Evolutionary conservation across 176 grass and related monocot genomes (phyloP).

Genomic region (Coix lacrymajobi): DNA sequence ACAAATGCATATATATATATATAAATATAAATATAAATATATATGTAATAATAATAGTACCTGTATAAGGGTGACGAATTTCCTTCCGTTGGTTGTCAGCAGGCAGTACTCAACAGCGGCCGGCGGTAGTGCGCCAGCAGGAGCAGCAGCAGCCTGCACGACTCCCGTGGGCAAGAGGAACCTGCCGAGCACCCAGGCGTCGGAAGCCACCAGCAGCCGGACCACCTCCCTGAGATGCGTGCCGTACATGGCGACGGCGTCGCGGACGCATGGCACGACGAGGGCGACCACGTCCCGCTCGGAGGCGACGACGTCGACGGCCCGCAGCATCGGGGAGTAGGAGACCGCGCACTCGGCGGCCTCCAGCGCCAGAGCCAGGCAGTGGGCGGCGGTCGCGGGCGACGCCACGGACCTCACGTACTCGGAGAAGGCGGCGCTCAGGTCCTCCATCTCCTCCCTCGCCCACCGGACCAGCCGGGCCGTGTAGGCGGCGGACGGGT

Average conservation of each 20-base stretch:
- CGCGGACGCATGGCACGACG: constrained; percentile 27
- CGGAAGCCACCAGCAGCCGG: constrained; percentile 21
- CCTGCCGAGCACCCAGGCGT: constrained; percentile 30
- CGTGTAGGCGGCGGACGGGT: not conserved
- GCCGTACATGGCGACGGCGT: constrained; percentile 20
- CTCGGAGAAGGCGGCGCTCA: constrained; percentile 25
- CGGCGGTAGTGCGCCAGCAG: not conserved
- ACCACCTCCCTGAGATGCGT: constrained; percentile 31
- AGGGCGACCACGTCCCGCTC: constrained; percentile 18
- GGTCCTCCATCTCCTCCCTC: constrained; percentile 42
- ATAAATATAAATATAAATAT: not conserved
- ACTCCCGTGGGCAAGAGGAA: constrained; percentile 13
- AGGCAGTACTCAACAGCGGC: constrained; percentile 10
- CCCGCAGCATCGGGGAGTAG: constrained; percentile 15
- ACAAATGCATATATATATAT: too few species aligned
- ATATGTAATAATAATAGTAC: not conserved
- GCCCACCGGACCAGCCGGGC: constrained; percentile 35
- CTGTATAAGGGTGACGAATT: constrained; percentile 38
- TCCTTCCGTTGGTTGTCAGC: constrained; percentile 52
- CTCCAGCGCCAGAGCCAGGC: constrained; percentile 27
- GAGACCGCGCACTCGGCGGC: constrained; percentile 26
- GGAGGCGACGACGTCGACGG: not conserved
- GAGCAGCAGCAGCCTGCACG: not conserved
- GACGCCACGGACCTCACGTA: constrained; percentile 9
- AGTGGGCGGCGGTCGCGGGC: not conserved